Evolutionary conservation across 1,284 basidiomycete species (phyloP).

Genomic region (Apiotrichum domesticum): DNA sequence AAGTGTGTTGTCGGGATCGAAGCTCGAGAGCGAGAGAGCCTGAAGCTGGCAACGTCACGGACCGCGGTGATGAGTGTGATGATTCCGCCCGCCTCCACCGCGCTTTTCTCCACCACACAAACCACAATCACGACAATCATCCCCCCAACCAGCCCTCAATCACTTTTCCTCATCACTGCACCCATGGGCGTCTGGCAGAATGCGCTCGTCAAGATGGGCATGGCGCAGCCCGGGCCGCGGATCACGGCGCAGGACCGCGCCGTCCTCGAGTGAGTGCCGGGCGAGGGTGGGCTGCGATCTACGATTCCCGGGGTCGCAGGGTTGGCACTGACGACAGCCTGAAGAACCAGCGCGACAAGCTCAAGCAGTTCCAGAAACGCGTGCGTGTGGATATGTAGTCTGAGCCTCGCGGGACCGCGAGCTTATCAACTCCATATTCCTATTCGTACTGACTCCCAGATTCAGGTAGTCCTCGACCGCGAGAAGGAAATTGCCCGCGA

Average conservation of each 20-base stretch:
- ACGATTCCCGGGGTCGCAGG: too few species aligned
- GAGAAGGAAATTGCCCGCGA: conserved; percentile 84
- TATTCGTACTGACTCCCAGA: too few species aligned
- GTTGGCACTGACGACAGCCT: conserved; percentile 53
- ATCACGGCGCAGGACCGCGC: conserved; percentile 90
- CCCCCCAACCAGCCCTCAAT: too few species aligned
- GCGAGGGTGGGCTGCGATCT: background rate
- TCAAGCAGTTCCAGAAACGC: conserved; percentile 91
- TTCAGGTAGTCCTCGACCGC: conserved; percentile 76
- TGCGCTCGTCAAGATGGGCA: conserved; percentile 40
- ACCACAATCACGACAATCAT: background rate
- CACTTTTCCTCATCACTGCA: background rate
- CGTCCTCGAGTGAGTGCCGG: conserved; percentile 68
- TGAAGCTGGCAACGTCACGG: too few species aligned
- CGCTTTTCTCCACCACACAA: too few species aligned
- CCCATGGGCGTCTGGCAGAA: conserved; percentile 39
- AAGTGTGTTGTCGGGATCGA: background rate
- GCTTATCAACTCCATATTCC: too few species aligned
- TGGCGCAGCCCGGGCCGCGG: conserved; percentile 71
- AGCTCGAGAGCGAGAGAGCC: background rate
- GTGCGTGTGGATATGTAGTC: conserved; percentile 48
- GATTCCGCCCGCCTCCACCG: too few species aligned
- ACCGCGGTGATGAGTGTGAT: too few species aligned
- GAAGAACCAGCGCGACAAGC: conserved; percentile 91
- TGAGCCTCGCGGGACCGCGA: too few species aligned